Evolutionary conservation across 1,284 basidiomycete species (phyloP).

Genomic region (Coriolopsis trogii): DNA sequence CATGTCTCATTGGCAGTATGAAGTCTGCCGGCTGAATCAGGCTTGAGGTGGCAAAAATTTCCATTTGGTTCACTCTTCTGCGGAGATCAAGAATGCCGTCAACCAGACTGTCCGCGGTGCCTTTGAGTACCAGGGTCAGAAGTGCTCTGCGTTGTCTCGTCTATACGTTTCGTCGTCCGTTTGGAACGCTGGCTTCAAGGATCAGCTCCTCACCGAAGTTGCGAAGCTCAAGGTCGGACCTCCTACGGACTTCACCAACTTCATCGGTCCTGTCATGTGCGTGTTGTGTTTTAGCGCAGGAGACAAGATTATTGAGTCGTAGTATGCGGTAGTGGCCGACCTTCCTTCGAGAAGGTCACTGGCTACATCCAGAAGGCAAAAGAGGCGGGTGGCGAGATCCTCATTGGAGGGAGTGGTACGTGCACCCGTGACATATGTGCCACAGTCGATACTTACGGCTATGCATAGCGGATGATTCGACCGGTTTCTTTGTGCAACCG

Average conservation of each 20-base stretch:
- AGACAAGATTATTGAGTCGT: not conserved
- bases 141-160: slow-evolving; percentile 94
- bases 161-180: slow-evolving; percentile 87
- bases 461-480: slow-evolving; percentile 78
- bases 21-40: not conserved
- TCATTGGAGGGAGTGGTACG: slow-evolving; percentile 82
- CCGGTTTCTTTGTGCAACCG: slow-evolving; percentile 93
- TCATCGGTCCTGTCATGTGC: slow-evolving; percentile 96
- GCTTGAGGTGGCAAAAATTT: slow-evolving; percentile 91
- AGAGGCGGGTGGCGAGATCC: slow-evolving; percentile 85
- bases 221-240: slow-evolving; percentile 87
- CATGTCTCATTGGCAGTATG: not conserved
- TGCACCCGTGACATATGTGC: slow-evolving; percentile 4
- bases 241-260: slow-evolving; percentile 81
- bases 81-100: slow-evolving; percentile 88
- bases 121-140: slow-evolving; percentile 99
- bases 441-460: not conserved
- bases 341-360: slow-evolving; percentile 89
- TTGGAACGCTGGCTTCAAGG: slow-evolving; percentile 90
- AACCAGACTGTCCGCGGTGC: slow-evolving; percentile 87
- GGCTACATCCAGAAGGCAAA: slow-evolving; percentile 89
- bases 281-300: slow-evolving; percentile 26
- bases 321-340: slow-evolving; percentile 60
- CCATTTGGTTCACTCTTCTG: slow-evolving; percentile 89
- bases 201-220: slow-evolving; percentile 75